Base-by-base conservation (phyloP, 257 asterid species). In the Gentiana dahurica region DNA sequence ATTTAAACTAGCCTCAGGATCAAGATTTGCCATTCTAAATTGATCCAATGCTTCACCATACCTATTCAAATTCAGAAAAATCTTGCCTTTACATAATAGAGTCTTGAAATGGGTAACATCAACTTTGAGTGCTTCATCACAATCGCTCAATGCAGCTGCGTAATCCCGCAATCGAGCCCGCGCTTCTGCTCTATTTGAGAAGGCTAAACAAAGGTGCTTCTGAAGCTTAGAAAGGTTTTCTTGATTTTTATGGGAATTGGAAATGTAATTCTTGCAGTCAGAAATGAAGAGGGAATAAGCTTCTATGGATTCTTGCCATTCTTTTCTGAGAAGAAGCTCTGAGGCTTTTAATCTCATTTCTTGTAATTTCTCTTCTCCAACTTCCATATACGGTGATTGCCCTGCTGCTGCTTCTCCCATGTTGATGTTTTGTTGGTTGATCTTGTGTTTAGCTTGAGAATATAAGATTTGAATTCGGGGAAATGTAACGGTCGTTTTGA, bases 111-210 rank as follows among this genome's bases (percentile, higher is more conserved):
- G 90, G 69, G 90, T 60, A 41, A 53, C 52, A 60, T 81, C 95
- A 0, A 83, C 80, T 33, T 57, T 57, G 71, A 84, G 51, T 38
- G 93, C 94, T 64, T 64, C 81, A 54, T 79, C 86, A 44, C 97
- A 86, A 57, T 89, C 95, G 50, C 10, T 12, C 63, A 89, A 36
- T 0, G 95, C 95, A n/a, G 70, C 72, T 15, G 79, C 34, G 34
- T 59, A 66, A 6, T 80, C 79, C 8, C 62, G 53, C 1, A 75
- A 59, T 3, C 84, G 76, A 64, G 81, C 73, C 32, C 64, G 60
- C 55, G 88, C 95, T 63, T 85, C 95, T n/a, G 95, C 95, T 53
- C 94, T 68, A 57, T 81, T 85, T 58, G 93, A 82, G 75, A 73
- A 73, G 53, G 90, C 80, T 47, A 85, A 51, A 47, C 86, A 80